Evolutionary conservation across 306 rosid species (phyloP).

Genomic region (Myrica gale): DNA sequence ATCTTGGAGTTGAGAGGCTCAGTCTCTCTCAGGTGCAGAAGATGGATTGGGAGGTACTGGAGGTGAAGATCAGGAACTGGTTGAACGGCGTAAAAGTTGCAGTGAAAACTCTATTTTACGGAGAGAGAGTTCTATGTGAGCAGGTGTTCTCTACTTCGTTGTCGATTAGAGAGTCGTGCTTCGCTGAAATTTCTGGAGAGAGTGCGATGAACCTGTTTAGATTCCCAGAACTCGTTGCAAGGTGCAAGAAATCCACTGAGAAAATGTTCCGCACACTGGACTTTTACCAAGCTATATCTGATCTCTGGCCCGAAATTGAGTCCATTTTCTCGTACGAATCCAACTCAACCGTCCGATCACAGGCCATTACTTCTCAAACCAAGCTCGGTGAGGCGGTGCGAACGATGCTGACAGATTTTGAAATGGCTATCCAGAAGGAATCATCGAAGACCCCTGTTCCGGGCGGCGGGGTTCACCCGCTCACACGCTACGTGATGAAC

Average conservation of each 20-base stretch:
- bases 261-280: conserved; percentile 65
- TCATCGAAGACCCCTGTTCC: conserved; percentile 52
- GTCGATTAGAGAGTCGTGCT: conserved; percentile 50
- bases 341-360: conserved; percentile 42
- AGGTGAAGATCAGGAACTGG: conserved; percentile 68
- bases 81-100: conserved; percentile 48
- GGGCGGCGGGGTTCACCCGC: conserved; percentile 75
- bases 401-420: neutral
- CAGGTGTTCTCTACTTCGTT: conserved; percentile 43
- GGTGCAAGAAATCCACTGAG: conserved; percentile 70
- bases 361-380: conserved; percentile 39
- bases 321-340: conserved; percentile 67
- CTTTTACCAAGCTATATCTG: conserved; percentile 59
- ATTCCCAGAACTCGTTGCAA: conserved; percentile 76
- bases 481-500: conserved; percentile 92
- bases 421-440: conserved; percentile 48
- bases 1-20: conserved; percentile 62
- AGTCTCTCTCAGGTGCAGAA: conserved; percentile 57
- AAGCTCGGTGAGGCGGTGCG: conserved; percentile 41
- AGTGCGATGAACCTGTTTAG: conserved; percentile 51
- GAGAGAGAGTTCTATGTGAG: conserved; percentile 62
- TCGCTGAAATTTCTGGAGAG: conserved; percentile 55
- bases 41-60: conserved; percentile 68
- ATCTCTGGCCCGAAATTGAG: conserved; percentile 56
- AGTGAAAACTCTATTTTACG: conserved; percentile 48